Conservation (phyloP, 352 stramenopile species). For the Pythium volutum region DNA sequence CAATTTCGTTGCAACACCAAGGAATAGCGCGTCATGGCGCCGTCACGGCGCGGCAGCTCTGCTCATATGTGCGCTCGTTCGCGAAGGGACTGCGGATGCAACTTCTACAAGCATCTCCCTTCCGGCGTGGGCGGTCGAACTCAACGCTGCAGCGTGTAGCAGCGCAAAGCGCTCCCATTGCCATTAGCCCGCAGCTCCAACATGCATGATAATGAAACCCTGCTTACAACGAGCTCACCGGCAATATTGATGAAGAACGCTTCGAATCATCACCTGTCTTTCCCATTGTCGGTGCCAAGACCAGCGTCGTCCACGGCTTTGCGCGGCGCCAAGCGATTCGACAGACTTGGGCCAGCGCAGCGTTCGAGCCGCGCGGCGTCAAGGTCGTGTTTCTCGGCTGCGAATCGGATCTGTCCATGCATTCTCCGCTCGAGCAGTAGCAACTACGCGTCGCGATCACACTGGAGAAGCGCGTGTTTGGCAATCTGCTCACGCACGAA, state of each 20-base stretch:
- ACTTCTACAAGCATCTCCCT: neutral
- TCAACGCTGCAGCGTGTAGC: neutral
- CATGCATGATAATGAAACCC: neutral
- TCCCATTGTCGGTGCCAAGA: constrained; percentile 49
- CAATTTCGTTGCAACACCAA: too few species aligned
- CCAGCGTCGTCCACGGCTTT: constrained; percentile 34
- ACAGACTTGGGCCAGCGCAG: constrained; percentile 30
- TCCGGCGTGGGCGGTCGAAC: neutral
- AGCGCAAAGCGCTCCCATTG: too few species aligned
- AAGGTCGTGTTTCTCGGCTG: constrained; percentile 42
- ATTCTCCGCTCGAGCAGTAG: neutral
- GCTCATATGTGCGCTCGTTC: too few species aligned
- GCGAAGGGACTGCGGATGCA: too few species aligned
- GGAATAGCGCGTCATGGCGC: too few species aligned
- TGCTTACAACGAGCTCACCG: neutral
- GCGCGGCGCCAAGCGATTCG: constrained; percentile 14
- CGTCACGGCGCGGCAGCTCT: too few species aligned
- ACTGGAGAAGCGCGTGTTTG: constrained; percentile 26
- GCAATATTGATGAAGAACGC: too few species aligned
- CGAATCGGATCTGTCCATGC: constrained; percentile 2
- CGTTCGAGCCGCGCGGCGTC: constrained; percentile 13
- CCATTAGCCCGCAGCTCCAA: too few species aligned
- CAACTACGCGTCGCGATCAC: neutral
- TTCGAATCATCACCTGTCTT: too few species aligned
- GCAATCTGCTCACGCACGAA: constrained; percentile 11